Conservation (phyloP, 1,139 yeast species). For the Wickerhamomyces sp. region DNA sequence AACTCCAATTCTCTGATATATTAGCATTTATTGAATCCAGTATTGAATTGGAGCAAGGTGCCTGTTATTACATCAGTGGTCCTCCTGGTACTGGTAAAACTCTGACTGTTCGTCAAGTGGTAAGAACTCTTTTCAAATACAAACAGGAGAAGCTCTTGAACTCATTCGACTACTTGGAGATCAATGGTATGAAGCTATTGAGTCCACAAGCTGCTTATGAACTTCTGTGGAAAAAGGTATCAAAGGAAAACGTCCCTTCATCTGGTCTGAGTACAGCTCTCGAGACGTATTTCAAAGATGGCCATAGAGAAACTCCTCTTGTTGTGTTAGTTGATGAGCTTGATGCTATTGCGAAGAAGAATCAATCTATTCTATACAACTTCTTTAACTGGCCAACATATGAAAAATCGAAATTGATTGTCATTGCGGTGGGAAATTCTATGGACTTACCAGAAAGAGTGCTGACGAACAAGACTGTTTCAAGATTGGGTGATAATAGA, state of each 20-base stretch:
- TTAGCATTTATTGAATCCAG: constrained; percentile 73
- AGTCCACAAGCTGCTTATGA: constrained; percentile 88
- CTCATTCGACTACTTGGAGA: constrained; percentile 71
- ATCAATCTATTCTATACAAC: constrained; percentile 88
- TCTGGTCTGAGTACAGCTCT: constrained; percentile 56
- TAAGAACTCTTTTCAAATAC: constrained; percentile 54
- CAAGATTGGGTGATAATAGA: constrained; percentile 84
- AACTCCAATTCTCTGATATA: constrained; percentile 73
- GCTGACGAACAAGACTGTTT: constrained; percentile 81
- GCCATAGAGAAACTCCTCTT: constrained; percentile 37
- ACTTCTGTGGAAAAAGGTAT: constrained; percentile 67
- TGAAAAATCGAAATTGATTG: constrained; percentile 70
- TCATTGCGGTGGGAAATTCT: constrained; percentile 92
- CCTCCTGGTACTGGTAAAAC: constrained; percentile 99
- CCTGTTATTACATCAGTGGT: constrained; percentile 88
- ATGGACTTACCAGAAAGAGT: constrained; percentile 95
- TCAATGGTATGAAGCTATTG: constrained; percentile 83
- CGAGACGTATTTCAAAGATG: constrained; percentile 44
- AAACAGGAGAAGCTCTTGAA: constrained; percentile 43
- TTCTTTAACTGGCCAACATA: constrained; percentile 97
- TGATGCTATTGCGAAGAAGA: constrained; percentile 84
- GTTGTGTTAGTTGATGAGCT: constrained; percentile 87
- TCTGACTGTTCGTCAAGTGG: constrained; percentile 84
- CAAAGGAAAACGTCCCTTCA: constrained; percentile 52
- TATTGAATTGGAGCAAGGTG: constrained; percentile 66